Evolutionary conservation across 345 rosid genomes (phyloP).

Genomic region (Murraya paniculata): DNA sequence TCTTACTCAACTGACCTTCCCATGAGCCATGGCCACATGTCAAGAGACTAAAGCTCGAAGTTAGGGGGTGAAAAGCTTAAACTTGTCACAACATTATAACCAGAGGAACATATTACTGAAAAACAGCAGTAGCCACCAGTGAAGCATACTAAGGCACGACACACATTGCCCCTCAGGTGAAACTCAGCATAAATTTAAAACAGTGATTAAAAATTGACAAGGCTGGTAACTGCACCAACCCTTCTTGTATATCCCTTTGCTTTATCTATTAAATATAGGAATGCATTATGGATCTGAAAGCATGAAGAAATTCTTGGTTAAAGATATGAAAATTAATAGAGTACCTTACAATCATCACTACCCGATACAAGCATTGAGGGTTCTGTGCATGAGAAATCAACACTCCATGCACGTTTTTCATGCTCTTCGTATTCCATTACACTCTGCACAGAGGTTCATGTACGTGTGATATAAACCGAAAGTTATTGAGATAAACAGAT

Average conservation of each 20-base stretch:
- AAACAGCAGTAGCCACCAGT: no score
- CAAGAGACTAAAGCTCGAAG: background rate
- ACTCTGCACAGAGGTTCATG: slow-evolving; percentile 45
- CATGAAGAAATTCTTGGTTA: slow-evolving; percentile 8
- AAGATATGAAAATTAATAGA: slow-evolving; percentile 3
- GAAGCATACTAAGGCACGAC: background rate
- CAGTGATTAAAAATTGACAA: background rate
- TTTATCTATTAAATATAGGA: slow-evolving; percentile 2
- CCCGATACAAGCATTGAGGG: slow-evolving; percentile 99
- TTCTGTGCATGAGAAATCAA: slow-evolving; percentile 88
- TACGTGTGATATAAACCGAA: slow-evolving; percentile 2
- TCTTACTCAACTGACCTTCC: background rate
- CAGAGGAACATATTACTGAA: background rate
- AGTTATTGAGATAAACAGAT: background rate
- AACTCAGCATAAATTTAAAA: background rate
- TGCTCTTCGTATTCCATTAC: slow-evolving; percentile 99
- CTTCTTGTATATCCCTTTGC: background rate
- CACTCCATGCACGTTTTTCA: slow-evolving; percentile 99
- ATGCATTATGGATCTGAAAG: slow-evolving; percentile 22
- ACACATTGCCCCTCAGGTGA: background rate
- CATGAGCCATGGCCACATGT: background rate
- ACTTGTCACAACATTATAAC: background rate
- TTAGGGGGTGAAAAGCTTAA: background rate
- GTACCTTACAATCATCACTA: slow-evolving; percentile 96
- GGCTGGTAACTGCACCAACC: background rate